Conservation (phyloP, 768 basidiomycete species). For the Nidularia sp. region DNA sequence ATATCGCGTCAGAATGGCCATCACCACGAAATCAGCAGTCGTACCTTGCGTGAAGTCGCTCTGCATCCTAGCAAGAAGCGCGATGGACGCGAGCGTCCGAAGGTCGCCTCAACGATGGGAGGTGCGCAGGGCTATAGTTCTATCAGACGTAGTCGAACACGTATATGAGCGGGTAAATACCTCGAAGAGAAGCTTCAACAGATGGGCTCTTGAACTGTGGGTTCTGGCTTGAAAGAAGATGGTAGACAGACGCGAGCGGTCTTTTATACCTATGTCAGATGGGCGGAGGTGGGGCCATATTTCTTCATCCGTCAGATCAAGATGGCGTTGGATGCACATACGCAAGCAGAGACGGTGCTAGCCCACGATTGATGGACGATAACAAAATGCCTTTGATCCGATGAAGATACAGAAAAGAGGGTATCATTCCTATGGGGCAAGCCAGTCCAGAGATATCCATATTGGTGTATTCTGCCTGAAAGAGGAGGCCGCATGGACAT, state of each 20-base stretch:
- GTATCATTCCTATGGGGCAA: too few species aligned
- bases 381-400: neutral
- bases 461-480: too few species aligned
- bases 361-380: neutral
- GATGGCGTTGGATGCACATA: neutral
- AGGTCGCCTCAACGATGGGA: constrained; percentile 52
- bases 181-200: too few species aligned
- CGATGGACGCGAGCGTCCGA: constrained; percentile 66
- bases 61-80: constrained; percentile 65
- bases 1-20: too few species aligned
- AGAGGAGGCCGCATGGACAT: too few species aligned
- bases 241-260: neutral
- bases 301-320: constrained; percentile 17
- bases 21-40: constrained; percentile 1
- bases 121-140: constrained; percentile 27
- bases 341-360: neutral
- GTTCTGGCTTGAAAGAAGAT: neutral
- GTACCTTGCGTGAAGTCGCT: constrained; percentile 53
- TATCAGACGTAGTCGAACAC: too few species aligned
- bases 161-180: too few species aligned
- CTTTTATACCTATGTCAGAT: neutral
- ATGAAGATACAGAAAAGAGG: neutral
- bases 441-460: too few species aligned
- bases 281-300: neutral
- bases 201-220: neutral